Evolutionary conservation across 371 early-diverging fungal species (phyloP).

Genomic region (Rhizomucor pusillus): DNA sequence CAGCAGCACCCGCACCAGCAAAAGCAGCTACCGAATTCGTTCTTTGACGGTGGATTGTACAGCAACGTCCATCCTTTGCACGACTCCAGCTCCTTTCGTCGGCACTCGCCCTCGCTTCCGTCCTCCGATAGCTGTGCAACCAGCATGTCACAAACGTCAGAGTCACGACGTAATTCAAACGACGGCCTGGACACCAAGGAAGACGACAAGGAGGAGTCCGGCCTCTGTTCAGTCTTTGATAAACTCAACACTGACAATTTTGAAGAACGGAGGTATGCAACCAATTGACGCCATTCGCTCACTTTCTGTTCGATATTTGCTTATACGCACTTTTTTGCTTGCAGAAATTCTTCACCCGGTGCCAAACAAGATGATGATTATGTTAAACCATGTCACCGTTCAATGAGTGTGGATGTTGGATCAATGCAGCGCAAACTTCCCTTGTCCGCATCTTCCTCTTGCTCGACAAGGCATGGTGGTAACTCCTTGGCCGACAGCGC

Average conservation of each 20-base stretch:
- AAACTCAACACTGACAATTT: slow-evolving; percentile 10
- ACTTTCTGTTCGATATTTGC: background rate
- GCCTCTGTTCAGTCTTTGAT: slow-evolving; percentile 11
- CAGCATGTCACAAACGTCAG: slow-evolving; percentile 14
- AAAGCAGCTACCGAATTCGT: background rate
- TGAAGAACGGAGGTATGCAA: slow-evolving; percentile 15
- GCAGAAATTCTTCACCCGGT: slow-evolving; percentile 12
- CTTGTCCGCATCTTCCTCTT: slow-evolving; percentile 5
- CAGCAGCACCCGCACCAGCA: slow-evolving; percentile 1
- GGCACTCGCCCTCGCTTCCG: background rate
- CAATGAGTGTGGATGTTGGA: slow-evolving; percentile 36
- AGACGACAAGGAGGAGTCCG: slow-evolving; percentile 9
- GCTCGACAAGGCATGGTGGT: slow-evolving; percentile 5
- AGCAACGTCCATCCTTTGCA: slow-evolving; percentile 7
- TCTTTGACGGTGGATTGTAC: slow-evolving; percentile 1
- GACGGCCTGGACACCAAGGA: slow-evolving; percentile 23
- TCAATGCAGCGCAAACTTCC: slow-evolving; percentile 18
- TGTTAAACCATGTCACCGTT: slow-evolving; percentile 19
- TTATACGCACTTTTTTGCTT: background rate
- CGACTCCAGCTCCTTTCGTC: slow-evolving; percentile 4
- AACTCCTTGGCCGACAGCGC: background rate
- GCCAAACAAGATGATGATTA: slow-evolving; percentile 10
- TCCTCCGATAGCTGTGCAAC: slow-evolving; percentile 12
- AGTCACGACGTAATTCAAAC: slow-evolving; percentile 37
- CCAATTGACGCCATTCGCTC: background rate